phyloP scores from a whole-genome alignment of 805 yeast species.

The Ogataea ganodermae region DNA sequence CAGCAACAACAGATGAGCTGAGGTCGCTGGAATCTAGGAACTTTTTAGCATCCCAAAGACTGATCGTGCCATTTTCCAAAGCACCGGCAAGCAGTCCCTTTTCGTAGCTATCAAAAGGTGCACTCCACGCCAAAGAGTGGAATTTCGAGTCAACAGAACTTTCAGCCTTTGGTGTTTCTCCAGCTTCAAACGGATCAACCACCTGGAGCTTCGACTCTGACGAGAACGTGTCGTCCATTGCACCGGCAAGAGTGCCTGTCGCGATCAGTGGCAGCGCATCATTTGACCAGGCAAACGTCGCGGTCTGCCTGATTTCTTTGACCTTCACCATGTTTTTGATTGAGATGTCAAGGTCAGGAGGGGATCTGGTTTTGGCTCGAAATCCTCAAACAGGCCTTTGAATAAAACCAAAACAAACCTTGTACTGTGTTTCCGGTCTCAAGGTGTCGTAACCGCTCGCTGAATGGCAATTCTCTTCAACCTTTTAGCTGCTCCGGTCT shows the following conservation, averaged over 20 bases:
- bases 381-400: constrained; percentile 7
- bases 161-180: constrained; percentile 45
- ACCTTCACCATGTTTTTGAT: constrained; percentile 66
- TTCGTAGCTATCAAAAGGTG: constrained; percentile 49
- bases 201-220: constrained; percentile 77
- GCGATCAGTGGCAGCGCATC: constrained; percentile 74
- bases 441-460: neutral
- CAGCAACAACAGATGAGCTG: constrained; percentile 49
- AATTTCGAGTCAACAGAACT: constrained; percentile 60
- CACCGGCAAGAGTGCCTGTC: constrained; percentile 95
- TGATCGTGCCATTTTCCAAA: constrained; percentile 76
- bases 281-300: constrained; percentile 96
- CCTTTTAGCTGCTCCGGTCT: neutral
- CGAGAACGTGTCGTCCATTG: constrained; percentile 85
- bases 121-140: constrained; percentile 84
- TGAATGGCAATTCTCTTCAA: neutral
- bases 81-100: constrained; percentile 80
- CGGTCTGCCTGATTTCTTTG: constrained; percentile 79
- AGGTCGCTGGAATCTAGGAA: constrained; percentile 45
- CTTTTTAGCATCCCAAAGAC: constrained; percentile 69
- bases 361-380: neutral
- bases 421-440: neutral
- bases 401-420: constrained; percentile 6
- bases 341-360: neutral
- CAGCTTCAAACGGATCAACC: constrained; percentile 60